These are phyloP conservation scores for Phytophthora agathidicida DNA, from an alignment of 352 stramenopile genomes.

Conservation along the genomic window DNA sequence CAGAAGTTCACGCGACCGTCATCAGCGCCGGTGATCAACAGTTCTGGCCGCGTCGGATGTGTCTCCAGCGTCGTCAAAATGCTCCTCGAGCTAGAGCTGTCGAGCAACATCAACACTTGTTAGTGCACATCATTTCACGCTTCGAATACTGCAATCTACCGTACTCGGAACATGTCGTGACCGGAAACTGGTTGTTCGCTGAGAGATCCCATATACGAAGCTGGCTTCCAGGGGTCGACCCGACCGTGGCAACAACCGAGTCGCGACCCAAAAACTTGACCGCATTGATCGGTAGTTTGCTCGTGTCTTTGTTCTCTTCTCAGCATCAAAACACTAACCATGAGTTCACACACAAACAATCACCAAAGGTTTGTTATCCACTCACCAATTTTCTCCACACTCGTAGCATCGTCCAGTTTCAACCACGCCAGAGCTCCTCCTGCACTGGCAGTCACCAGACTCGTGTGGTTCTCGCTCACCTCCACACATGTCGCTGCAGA, in stretches of 20 bases:
- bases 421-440: conserved; percentile 70
- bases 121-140: background rate
- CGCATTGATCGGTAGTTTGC: conserved; percentile 58
- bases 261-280: conserved; percentile 79
- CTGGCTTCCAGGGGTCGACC: conserved; percentile 64
- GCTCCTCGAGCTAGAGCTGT: conserved; percentile 37
- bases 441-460: conserved; percentile 60
- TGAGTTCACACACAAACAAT: background rate
- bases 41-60: conserved; percentile 77
- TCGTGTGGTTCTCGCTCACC: conserved; percentile 48
- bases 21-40: conserved; percentile 73
- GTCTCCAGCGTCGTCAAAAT: conserved; percentile 71
- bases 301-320: conserved; percentile 63
- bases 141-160: conserved; percentile 10
- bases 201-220: conserved; percentile 80
- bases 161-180: conserved; percentile 63
- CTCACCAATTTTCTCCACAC: conserved; percentile 61
- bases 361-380: background rate
- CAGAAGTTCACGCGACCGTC: conserved; percentile 75
- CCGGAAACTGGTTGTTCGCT: conserved; percentile 59
- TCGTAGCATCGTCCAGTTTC: conserved; percentile 57
- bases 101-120: background rate
- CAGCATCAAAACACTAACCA: conserved; percentile 22
- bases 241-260: conserved; percentile 71
- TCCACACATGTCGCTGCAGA: conserved; percentile 63